These are phyloP conservation scores for Coniella lustricola DNA, from an alignment of 2,329 filamentous ascomycete genomes.

Conservation along the genomic window DNA sequence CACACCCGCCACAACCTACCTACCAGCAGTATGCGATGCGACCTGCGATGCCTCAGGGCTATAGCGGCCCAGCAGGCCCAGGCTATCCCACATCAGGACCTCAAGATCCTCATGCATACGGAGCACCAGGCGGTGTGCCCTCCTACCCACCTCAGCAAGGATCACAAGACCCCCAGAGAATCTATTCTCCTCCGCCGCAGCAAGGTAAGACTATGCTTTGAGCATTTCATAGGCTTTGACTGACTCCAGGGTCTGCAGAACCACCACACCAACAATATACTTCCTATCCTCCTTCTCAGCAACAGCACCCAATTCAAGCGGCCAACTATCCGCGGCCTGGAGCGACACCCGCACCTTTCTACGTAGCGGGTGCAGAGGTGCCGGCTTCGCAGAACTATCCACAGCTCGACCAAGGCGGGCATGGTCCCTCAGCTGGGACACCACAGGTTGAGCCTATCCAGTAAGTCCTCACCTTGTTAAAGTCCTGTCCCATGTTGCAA, in stretches of 20 bases:
- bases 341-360: slow-evolving; percentile 54
- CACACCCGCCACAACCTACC: slow-evolving; percentile 74
- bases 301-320: slow-evolving; percentile 39
- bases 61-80: slow-evolving; percentile 26
- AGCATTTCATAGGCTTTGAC: slow-evolving; percentile 17
- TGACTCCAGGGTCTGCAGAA: not conserved
- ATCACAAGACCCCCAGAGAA: slow-evolving; percentile 56
- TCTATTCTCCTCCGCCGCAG: slow-evolving; percentile 55
- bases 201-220: slow-evolving; percentile 30
- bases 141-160: slow-evolving; percentile 32
- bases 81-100: slow-evolving; percentile 10
- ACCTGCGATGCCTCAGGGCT: slow-evolving; percentile 40
- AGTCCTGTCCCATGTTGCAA: not conserved
- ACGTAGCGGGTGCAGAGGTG: slow-evolving; percentile 53
- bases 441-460: slow-evolving; percentile 25
- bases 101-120: slow-evolving; percentile 8
- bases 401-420: slow-evolving; percentile 44
- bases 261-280: slow-evolving; percentile 34
- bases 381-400: slow-evolving; percentile 40
- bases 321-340: slow-evolving; percentile 50
- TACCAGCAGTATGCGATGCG: slow-evolving; percentile 64
- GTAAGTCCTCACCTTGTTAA: slow-evolving; percentile 2
- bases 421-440: slow-evolving; percentile 38
- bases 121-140: slow-evolving; percentile 18
- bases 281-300: slow-evolving; percentile 15